phyloP scores from a whole-genome alignment of 345 rosid genomes.

The Litchi chinensis region DNA sequence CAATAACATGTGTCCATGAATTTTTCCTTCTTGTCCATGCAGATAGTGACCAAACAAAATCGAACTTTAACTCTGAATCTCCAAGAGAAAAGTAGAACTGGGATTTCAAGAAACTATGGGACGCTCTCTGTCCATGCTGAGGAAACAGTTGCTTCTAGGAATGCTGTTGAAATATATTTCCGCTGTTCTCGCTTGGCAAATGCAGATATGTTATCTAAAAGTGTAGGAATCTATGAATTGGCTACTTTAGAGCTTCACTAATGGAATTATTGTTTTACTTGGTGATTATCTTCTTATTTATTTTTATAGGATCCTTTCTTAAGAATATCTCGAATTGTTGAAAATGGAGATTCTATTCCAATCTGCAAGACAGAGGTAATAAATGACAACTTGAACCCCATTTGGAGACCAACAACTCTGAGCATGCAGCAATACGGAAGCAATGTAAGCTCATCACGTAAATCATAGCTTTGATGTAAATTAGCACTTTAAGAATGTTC shows the following conservation, averaged over 20 bases:
- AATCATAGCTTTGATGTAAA: not conserved
- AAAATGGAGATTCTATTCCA: conserved; percentile 53
- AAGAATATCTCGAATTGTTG: conserved; percentile 72
- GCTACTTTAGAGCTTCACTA: not conserved
- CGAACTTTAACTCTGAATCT: conserved; percentile 56
- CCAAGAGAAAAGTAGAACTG: conserved; percentile 35
- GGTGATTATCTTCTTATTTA: not conserved
- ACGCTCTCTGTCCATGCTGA: conserved; percentile 71
- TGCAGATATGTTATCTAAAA: conserved; percentile 76
- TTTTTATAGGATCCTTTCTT: conserved; percentile 75
- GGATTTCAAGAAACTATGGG: conserved; percentile 49
- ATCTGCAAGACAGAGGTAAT: conserved; percentile 83
- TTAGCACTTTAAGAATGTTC: not conserved
- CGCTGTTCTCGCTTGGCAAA: conserved; percentile 62
- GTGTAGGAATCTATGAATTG: conserved; percentile 47
- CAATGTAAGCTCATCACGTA: conserved; percentile 56
- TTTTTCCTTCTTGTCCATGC: conserved; percentile 24
- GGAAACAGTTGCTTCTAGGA: conserved; percentile 65
- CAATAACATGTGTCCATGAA: not conserved
- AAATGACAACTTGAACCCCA: conserved; percentile 71
- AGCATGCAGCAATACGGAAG: conserved; percentile 83
- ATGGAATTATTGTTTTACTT: not conserved
- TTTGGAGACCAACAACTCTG: conserved; percentile 64
- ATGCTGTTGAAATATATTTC: conserved; percentile 52
- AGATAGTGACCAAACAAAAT: conserved; percentile 67